Percentiles rank a stretch among this genome's conserved stretches.
These are phyloP conservation scores for Talaromyces rugulosus DNA, from an alignment of 2,329 filamentous ascomycete genomes.

Conservation along the genomic window DNA sequence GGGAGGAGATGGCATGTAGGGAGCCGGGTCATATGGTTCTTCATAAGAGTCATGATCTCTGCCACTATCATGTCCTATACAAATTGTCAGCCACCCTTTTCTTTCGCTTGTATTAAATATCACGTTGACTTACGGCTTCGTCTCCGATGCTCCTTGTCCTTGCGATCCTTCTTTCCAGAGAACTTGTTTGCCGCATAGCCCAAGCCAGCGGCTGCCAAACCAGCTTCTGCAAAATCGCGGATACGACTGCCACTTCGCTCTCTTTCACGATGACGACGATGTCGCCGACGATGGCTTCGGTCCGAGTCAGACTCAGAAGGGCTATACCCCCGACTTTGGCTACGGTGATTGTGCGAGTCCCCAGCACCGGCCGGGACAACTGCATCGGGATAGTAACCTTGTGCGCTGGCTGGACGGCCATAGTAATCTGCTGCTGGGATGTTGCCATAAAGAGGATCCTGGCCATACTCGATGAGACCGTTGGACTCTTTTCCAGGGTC, in stretches of 20 bases:
- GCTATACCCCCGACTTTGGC: slow-evolving; percentile 38
- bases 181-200: slow-evolving; percentile 56
- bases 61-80: slow-evolving; percentile 27
- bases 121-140: slow-evolving; percentile 39
- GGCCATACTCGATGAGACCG: slow-evolving; percentile 61
- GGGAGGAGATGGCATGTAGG: slow-evolving; percentile 35
- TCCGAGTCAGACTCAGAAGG: slow-evolving; percentile 36
- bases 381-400: slow-evolving; percentile 38
- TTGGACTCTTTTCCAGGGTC: slow-evolving; percentile 41
- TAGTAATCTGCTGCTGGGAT: slow-evolving; percentile 45
- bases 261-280: slow-evolving; percentile 25
- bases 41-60: slow-evolving; percentile 35
- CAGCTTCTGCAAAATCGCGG: slow-evolving; percentile 49
- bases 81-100: slow-evolving; percentile 12
- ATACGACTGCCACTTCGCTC: slow-evolving; percentile 35
- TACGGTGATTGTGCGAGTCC: slow-evolving; percentile 28
- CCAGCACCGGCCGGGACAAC: slow-evolving; percentile 38
- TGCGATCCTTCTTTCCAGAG: slow-evolving; percentile 50
- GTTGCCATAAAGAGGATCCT: slow-evolving; percentile 58
- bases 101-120: slow-evolving; percentile 5
- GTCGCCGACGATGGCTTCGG: slow-evolving; percentile 26
- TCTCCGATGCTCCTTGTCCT: slow-evolving; percentile 16
- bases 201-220: slow-evolving; percentile 54
- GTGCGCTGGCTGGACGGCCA: slow-evolving; percentile 35
- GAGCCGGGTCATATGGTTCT: slow-evolving; percentile 36